phyloP scores from a whole-genome alignment of 306 rosid species.

The Calophaca sinica region DNA sequence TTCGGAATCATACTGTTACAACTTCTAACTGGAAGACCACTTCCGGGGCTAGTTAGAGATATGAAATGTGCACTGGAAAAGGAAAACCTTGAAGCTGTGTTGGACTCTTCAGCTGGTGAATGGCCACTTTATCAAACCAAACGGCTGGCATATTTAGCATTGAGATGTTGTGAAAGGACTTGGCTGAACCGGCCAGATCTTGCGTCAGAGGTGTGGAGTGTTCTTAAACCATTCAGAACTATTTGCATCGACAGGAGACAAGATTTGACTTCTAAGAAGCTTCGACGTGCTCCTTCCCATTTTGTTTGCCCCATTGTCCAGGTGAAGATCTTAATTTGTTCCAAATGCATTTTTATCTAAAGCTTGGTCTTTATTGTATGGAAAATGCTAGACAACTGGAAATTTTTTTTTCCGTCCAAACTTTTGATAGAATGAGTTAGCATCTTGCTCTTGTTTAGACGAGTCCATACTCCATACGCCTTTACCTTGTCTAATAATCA shows the following conservation, averaged over 20 bases:
- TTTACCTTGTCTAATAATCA: slow-evolving; percentile 6
- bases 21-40: slow-evolving; percentile 73
- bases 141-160: slow-evolving; percentile 72
- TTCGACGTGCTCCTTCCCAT: slow-evolving; percentile 77
- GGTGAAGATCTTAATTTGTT: slow-evolving; percentile 60
- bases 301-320: slow-evolving; percentile 94
- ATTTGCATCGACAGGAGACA: slow-evolving; percentile 57
- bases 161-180: slow-evolving; percentile 73
- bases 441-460: background rate
- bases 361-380: background rate
- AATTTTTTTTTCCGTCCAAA: background rate
- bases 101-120: slow-evolving; percentile 92
- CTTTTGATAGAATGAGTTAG: background rate
- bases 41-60: slow-evolving; percentile 66
- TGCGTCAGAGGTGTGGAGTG: slow-evolving; percentile 64
- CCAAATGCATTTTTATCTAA: slow-evolving; percentile 34
- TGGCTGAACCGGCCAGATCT: slow-evolving; percentile 70
- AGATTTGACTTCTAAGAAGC: slow-evolving; percentile 64
- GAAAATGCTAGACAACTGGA: slow-evolving; percentile 28
- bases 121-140: slow-evolving; percentile 80
- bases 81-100: slow-evolving; percentile 57
- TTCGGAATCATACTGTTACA: slow-evolving; percentile 75
- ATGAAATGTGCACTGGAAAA: slow-evolving; percentile 74
- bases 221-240: slow-evolving; percentile 75
- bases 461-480: background rate